Conservation (phyloP, 148 eudicot genomes). For the Rhododendron henanense region DNA sequence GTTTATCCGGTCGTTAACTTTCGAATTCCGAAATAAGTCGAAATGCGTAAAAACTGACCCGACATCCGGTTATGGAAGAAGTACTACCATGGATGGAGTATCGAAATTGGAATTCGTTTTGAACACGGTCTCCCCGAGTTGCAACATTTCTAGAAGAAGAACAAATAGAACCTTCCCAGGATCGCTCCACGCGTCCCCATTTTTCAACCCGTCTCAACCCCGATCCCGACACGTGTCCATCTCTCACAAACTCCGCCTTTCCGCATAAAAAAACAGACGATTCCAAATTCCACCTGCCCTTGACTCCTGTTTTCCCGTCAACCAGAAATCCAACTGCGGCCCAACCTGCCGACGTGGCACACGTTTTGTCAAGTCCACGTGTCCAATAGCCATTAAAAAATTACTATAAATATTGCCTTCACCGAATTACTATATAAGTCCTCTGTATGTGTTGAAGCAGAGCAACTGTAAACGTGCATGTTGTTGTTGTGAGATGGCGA, state of each 20-base stretch:
- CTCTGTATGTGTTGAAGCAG: neutral
- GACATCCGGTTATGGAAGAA: neutral
- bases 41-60: neutral
- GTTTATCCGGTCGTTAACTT: too few relatives aligned
- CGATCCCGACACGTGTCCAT: neutral
- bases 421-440: neutral
- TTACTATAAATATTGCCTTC: neutral
- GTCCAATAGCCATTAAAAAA: neutral
- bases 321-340: neutral
- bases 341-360: neutral
- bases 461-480: neutral
- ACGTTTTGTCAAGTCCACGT: neutral
- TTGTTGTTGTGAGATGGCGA: constrained; percentile 14
- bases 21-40: too few relatives aligned
- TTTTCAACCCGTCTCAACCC: neutral
- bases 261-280: neutral
- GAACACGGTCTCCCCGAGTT: neutral
- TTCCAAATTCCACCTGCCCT: neutral
- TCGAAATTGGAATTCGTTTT: neutral
- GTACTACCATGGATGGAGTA: fast-evolving
- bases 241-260: neutral
- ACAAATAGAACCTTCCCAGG: neutral
- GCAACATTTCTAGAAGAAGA: neutral
- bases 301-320: neutral
- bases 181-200: neutral